Evolutionary conservation across 73 alveolate genomes (phyloP), one percentile per base, ranked within the genome.

Genomic region (Stentor coeruleus): DNA sequence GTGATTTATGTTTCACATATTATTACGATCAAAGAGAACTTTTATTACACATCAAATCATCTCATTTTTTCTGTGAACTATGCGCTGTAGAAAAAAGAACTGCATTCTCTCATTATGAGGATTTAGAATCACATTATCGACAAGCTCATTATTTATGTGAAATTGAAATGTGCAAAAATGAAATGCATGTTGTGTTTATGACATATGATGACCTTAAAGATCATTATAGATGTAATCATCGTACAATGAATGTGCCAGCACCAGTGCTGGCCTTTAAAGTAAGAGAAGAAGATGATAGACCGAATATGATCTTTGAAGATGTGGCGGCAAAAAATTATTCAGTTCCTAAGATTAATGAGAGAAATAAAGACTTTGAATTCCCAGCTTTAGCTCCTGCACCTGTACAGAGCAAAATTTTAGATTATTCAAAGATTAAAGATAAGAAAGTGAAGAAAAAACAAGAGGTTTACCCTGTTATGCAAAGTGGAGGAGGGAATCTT

Each of bases 71-170:
- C 26, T 75, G 83, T 3, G 83, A 75, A 39, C 37, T 75, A 6
- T 75, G 83, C 2, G 59, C 77, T 36, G 38, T 75, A 31, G 33
- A 36, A 38, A 39, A 20, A 20, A 0, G 83, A 75, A 15, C 59
- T 26, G 83, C 83, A 1, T 75, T 20, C 39, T 30, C 38, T 31
- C n/a, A 20, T 40, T 75, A 75, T 75, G 59, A 75, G 26, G 58
- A 15, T n/a, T 6, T 75, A 15, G 74, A 75, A 75, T 20, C n/a
- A 2, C 83, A 75, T 75, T 75, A 75, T 40, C 26, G 83, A n/a
- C 59, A 75, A 38, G 83, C 83, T 40, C 83, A 75, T 75, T 38
- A 39, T 40, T 2, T 75, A 75, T 75, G 83, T 75, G 83, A 75
- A 2, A 33, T 39, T 11, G 38, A n/a, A 36, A n/a, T 39, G 30